These are phyloP conservation scores for Scortechinia acanthostroma DNA, from an alignment of 2,329 filamentous ascomycete genomes.

Conservation along the genomic window DNA sequence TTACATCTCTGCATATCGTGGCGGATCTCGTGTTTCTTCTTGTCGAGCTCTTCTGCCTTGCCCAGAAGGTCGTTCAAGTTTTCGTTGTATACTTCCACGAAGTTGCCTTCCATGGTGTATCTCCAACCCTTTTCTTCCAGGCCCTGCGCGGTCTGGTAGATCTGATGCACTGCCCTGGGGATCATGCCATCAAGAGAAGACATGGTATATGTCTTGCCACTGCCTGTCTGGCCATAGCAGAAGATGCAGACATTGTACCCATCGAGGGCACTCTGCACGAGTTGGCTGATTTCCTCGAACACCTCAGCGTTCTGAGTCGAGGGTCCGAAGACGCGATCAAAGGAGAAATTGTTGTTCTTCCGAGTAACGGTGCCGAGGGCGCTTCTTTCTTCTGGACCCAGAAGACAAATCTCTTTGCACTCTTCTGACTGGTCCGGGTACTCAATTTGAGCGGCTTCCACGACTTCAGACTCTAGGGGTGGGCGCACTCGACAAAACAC, in stretches of 20 bases:
- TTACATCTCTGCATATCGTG: conserved; percentile 78
- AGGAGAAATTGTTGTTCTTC: conserved; percentile 79
- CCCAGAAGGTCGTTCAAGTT: conserved; percentile 83
- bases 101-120: conserved; percentile 89
- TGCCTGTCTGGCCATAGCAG: conserved; percentile 95
- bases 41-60: conserved; percentile 60
- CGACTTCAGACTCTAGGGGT: conserved; percentile 40
- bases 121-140: conserved; percentile 87
- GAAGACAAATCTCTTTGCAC: conserved; percentile 76
- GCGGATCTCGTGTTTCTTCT: conserved; percentile 80
- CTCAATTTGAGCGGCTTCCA: conserved; percentile 64
- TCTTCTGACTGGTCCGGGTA: conserved; percentile 76
- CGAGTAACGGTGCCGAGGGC: conserved; percentile 68
- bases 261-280: conserved; percentile 91
- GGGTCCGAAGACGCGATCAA: conserved; percentile 86
- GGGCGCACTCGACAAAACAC: conserved; percentile 96
- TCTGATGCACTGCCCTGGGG: conserved; percentile 82
- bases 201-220: conserved; percentile 96
- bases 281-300: conserved; percentile 91
- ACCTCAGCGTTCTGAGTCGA: conserved; percentile 73
- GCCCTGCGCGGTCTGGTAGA: conserved; percentile 78
- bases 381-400: conserved; percentile 77
- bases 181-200: conserved; percentile 89
- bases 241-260: conserved; percentile 99
- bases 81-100: conserved; percentile 97